Base-by-base conservation (phyloP, 2,329 filamentous ascomycete genomes). In the Calonectria henricotiae region DNA sequence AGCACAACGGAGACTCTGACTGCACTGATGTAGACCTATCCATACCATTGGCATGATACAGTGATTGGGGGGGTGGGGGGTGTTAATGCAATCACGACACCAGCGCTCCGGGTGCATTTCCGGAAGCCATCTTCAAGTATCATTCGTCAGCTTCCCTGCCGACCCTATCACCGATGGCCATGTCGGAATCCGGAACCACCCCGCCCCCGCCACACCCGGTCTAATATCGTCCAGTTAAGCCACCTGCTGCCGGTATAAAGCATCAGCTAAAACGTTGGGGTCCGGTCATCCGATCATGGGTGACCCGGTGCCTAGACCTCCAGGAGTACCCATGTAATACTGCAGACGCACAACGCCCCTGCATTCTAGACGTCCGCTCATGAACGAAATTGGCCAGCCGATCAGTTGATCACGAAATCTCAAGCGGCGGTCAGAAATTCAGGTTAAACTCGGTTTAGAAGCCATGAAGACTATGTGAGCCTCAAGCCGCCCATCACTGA, bases 281-380 rank as follows among this genome's bases (percentile, higher is more conserved):
- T 25, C 17, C 17, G 25, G 15, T 27, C 39, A n/a, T 5, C n/a
- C 25, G 13, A 17, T 12, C 41, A 41, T 27, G 62, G 47, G 35
- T 65, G n/a, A 44, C 62, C 51, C 25, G 41, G 32, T 27, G 51
- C 63, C 30, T n/a, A 25, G 6, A 12, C 41, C 32, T 58, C 63
- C 55, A 15, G 63, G 51, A 49, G 17, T 25, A 66, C 23, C 63
- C 63, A 66, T 66, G 63, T 12, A 27, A 6, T 6, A 41, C 51
- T 37, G 30, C 37, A 17, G 32, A 25, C 27, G 35, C 49, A 13
- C 43, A 62, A 17, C 32, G n/a, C 51, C 23, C 41, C 63, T 46
- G 51, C 47, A 65, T 47, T n/a, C 35, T 37, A 35, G 23, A 54
- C 12, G 17, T 27, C 20, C 44, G 23, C 23, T 47, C 54, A 4